Conservation (phyloP, 768 basidiomycete species). For the Boletus rufocinnamomeus region DNA sequence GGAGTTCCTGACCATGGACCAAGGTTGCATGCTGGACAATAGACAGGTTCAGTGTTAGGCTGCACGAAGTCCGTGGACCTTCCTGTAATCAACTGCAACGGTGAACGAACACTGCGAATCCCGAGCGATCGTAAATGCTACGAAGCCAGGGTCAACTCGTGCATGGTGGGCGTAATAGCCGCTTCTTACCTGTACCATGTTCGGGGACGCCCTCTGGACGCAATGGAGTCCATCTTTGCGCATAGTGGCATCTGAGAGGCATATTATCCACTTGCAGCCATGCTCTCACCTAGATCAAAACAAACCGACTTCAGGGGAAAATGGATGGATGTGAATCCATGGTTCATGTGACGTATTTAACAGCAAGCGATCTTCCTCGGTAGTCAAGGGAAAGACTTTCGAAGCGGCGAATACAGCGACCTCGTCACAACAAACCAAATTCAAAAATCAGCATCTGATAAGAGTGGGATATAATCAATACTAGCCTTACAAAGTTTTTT, state of each 20-base stretch:
- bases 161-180: background rate
- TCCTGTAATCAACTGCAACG: background rate
- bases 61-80: background rate
- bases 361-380: background rate
- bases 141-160: too few species aligned
- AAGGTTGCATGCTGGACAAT: background rate
- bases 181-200: background rate
- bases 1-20: background rate
- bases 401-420: background rate
- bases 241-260: background rate
- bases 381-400: background rate
- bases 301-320: background rate
- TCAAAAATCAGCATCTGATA: background rate
- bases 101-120: too few species aligned
- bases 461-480: background rate
- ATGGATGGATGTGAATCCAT: background rate
- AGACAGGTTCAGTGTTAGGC: background rate
- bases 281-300: background rate
- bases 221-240: background rate
- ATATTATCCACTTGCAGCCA: background rate
- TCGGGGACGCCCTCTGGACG: too few species aligned
- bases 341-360: too few species aligned
- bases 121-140: too few species aligned
- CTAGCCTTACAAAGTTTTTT: background rate
- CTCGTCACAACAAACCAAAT: background rate